Conservation (phyloP, 2,329 filamentous ascomycete genomes). For the Blastomyces silverae region DNA sequence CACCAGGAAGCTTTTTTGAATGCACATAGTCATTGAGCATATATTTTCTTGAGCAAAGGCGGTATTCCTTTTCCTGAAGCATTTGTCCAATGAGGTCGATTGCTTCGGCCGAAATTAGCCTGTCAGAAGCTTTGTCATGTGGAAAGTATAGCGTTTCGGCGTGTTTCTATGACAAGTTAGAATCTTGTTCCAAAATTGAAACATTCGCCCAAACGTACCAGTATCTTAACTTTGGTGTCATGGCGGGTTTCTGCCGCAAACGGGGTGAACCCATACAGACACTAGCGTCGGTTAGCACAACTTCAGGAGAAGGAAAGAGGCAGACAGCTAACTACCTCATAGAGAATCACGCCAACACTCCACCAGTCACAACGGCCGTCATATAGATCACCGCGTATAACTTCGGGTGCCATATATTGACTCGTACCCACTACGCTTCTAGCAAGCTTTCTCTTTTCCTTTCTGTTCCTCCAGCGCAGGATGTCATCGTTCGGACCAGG, state of each 20-base stretch:
- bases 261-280: slow-evolving; percentile 83
- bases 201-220: slow-evolving; percentile 47
- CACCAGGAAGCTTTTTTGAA: slow-evolving; percentile 28
- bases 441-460: slow-evolving; percentile 64
- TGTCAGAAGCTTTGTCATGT: slow-evolving; percentile 45
- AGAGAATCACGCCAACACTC: slow-evolving; percentile 92
- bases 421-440: slow-evolving; percentile 88
- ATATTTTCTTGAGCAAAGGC: slow-evolving; percentile 72
- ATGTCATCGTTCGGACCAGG: slow-evolving; percentile 45
- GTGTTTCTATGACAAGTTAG: slow-evolving; percentile 52
- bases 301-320: not conserved
- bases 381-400: slow-evolving; percentile 72
- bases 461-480: slow-evolving; percentile 62
- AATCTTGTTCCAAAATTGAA: not conserved
- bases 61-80: slow-evolving; percentile 65
- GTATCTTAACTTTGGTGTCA: slow-evolving; percentile 77
- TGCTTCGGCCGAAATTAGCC: slow-evolving; percentile 60
- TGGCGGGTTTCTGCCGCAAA: slow-evolving; percentile 77
- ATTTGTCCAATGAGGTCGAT: slow-evolving; percentile 68
- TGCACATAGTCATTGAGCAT: slow-evolving; percentile 54
- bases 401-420: slow-evolving; percentile 97
- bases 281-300: slow-evolving; percentile 41
- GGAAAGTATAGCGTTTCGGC: slow-evolving; percentile 65
- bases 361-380: slow-evolving; percentile 95
- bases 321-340: slow-evolving; percentile 52